Evolutionary conservation across 1,284 basidiomycete species (phyloP).

Genomic region (Irpex sp.): DNA sequence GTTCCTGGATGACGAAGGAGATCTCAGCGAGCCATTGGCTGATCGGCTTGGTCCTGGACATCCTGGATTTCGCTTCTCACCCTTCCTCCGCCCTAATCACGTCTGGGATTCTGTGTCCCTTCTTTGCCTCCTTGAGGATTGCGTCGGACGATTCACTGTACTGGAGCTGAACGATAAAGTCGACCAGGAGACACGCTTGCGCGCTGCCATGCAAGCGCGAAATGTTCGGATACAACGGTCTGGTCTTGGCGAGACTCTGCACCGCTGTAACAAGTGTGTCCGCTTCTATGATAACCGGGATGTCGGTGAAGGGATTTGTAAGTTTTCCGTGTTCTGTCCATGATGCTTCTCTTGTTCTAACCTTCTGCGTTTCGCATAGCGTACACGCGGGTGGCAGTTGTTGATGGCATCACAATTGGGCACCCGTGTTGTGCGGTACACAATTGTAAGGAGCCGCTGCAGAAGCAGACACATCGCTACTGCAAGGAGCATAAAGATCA

Average conservation of each 20-base stretch:
- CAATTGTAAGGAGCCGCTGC: neutral
- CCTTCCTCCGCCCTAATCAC: neutral
- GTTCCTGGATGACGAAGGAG: neutral
- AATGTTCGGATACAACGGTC: neutral
- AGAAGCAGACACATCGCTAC: neutral
- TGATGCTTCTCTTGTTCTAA: neutral
- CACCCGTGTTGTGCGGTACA: slow-evolving; percentile 7
- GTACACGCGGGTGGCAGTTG: neutral
- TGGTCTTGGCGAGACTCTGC: neutral
- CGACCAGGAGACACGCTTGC: neutral
- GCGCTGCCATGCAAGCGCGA: neutral
- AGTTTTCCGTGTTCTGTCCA: neutral
- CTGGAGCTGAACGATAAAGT: neutral
- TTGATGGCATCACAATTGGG: slow-evolving; percentile 7
- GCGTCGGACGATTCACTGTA: neutral
- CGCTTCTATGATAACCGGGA: neutral
- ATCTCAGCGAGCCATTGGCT: neutral
- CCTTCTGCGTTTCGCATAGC: neutral
- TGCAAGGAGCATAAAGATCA: neutral
- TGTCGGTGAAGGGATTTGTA: neutral
- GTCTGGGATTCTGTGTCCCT: neutral
- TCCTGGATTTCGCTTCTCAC: neutral
- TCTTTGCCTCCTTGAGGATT: neutral
- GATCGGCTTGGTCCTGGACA: neutral
- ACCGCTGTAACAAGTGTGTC: neutral